A percentile compares a stretch with the other conserved stretches of the same genome.
phyloP scores from a whole-genome alignment of 78 protist species.

The Planoprotostelium fungivorum region DNA sequence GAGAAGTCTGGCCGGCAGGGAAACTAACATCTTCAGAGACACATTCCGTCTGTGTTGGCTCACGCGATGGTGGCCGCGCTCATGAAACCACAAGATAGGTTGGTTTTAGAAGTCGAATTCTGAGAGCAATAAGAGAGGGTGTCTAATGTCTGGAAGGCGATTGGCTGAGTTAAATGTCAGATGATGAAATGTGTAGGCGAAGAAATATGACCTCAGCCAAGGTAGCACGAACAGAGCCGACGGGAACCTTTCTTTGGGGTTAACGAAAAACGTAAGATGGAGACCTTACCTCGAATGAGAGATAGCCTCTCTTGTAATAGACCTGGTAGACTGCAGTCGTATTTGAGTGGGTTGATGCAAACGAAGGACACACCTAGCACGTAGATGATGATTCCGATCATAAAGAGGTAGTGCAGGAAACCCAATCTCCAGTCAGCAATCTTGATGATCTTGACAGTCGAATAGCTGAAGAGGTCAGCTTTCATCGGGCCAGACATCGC shows the following conservation, averaged over 20 bases:
- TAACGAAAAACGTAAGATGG: neutral
- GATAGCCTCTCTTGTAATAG: neutral
- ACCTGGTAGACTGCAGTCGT: neutral
- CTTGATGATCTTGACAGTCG: conserved; percentile 34
- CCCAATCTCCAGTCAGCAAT: conserved; percentile 46
- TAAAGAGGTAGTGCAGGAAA: conserved; percentile 34
- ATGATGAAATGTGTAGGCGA: neutral
- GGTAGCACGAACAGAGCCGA: neutral
- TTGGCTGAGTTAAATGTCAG: neutral
- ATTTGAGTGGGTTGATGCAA: neutral
- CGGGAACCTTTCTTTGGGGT: neutral
- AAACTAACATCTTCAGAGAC: neutral
- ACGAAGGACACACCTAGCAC: neutral
- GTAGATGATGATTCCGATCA: conserved; percentile 25
- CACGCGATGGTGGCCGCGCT: neutral
- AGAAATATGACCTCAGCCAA: neutral
- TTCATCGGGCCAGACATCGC: too few relatives aligned
- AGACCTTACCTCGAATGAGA: neutral
- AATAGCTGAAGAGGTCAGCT: too few relatives aligned
- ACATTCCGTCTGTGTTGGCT: neutral
- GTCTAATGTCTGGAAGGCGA: neutral
- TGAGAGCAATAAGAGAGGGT: neutral
- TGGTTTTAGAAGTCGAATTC: neutral
- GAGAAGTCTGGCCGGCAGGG: neutral
- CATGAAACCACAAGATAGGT: neutral